phyloP scores from a whole-genome alignment of 2,329 filamentous ascomycete species.

The Colletotrichum siamense region DNA sequence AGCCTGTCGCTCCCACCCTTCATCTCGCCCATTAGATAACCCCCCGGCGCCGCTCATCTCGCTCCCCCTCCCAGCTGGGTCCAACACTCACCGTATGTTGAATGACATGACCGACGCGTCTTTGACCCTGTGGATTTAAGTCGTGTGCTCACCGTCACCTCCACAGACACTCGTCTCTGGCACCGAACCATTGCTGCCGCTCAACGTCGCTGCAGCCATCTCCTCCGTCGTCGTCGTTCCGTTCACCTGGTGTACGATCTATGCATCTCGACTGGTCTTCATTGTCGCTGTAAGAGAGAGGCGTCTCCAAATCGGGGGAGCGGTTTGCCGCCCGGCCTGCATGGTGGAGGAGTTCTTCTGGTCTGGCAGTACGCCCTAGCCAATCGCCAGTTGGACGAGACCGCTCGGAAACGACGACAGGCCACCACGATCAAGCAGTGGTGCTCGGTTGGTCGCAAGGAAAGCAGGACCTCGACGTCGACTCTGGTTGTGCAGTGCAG shows the following conservation, averaged over 20 bases:
- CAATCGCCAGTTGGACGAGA: slow-evolving; percentile 6
- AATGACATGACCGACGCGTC: slow-evolving; percentile 17
- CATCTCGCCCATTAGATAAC: slow-evolving; percentile 22
- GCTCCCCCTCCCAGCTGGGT: slow-evolving; percentile 21
- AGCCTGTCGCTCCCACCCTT: slow-evolving; percentile 22
- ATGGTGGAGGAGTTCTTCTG: slow-evolving; percentile 14
- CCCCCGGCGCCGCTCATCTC: slow-evolving; percentile 22
- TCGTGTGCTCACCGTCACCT: slow-evolving; percentile 14
- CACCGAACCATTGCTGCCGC: slow-evolving; percentile 8
- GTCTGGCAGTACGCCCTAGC: slow-evolving; percentile 17
- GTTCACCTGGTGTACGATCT: background rate
- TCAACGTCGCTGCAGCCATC: background rate
- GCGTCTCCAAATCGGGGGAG: slow-evolving; percentile 19
- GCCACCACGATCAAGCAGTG: background rate
- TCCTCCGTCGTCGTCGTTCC: background rate
- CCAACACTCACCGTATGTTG: slow-evolving; percentile 22
- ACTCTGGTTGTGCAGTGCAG: background rate
- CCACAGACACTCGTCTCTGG: slow-evolving; percentile 6
- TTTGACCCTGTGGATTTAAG: slow-evolving; percentile 15
- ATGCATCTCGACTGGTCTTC: slow-evolving; percentile 8
- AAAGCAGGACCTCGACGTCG: background rate
- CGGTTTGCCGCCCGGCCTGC: slow-evolving; percentile 15
- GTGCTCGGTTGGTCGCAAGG: background rate
- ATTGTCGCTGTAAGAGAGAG: slow-evolving; percentile 14
- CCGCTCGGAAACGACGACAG: background rate